phyloP scores from a whole-genome alignment of 495 filamentous ascomycete species.

The Xylaria telfairii region DNA sequence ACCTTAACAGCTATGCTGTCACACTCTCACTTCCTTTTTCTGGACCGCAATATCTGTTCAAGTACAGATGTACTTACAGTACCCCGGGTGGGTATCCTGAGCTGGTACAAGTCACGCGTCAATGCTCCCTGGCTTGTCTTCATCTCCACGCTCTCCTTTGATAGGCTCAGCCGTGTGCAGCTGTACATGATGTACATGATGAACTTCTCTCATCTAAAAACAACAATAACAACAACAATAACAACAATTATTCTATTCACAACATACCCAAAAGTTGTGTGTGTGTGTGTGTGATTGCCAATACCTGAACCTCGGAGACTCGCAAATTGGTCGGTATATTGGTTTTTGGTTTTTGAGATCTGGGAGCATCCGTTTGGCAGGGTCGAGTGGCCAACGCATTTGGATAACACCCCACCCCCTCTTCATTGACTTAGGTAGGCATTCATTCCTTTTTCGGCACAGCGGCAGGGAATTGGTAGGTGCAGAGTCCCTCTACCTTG shows the following conservation, averaged over 20 bases:
- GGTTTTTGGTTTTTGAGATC: neutral
- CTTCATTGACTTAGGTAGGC: neutral
- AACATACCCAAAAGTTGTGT: neutral
- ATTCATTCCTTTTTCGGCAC: constrained; percentile 4
- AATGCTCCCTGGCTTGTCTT: neutral
- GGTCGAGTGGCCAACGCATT: neutral
- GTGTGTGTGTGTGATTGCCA: too few species aligned
- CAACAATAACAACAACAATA: neutral
- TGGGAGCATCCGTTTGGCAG: neutral
- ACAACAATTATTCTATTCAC: neutral
- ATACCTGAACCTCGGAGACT: neutral
- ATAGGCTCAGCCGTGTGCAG: neutral
- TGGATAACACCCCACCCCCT: neutral
- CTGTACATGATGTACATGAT: too few species aligned
- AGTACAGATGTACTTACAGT: neutral
- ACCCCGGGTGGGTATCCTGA: neutral
- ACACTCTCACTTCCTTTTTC: neutral
- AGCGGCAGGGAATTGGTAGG: constrained; percentile 5
- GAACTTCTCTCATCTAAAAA: neutral
- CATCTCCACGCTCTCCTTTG: neutral
- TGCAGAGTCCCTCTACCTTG: neutral
- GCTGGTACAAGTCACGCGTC: neutral
- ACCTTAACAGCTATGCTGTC: neutral
- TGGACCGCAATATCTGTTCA: neutral
- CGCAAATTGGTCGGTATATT: neutral